These are phyloP conservation scores for Malus asiatica DNA, from an alignment of 306 rosid species.

Conservation along the genomic window DNA sequence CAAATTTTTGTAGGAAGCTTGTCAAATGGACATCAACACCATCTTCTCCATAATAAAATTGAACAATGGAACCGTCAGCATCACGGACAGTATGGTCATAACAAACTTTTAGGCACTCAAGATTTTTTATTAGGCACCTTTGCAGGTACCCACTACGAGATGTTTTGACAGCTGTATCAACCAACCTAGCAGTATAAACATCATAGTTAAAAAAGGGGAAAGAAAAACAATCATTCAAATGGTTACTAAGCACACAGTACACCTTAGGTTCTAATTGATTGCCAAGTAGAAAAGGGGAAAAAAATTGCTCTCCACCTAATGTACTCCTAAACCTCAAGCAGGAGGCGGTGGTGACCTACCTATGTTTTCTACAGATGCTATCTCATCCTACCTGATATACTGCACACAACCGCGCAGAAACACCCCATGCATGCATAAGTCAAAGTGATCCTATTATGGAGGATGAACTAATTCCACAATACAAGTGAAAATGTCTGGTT, in stretches of 20 bases:
- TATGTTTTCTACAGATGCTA: background rate
- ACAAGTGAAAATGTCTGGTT: too few relatives aligned
- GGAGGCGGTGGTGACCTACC: background rate
- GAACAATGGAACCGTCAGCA: conserved; percentile 85
- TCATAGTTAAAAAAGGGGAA: background rate
- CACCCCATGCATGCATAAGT: background rate
- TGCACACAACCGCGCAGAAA: background rate
- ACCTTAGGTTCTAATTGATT: background rate
- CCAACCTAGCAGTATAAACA: conserved; percentile 50
- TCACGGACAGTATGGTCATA: conserved; percentile 95
- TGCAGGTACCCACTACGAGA: conserved; percentile 98
- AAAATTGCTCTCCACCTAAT: background rate
- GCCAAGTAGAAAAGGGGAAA: background rate
- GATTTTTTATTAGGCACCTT: conserved; percentile 86
- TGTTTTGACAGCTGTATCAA: conserved; percentile 96
- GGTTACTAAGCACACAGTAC: background rate
- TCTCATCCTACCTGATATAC: background rate
- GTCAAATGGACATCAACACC: conserved; percentile 94
- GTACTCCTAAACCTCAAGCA: background rate
- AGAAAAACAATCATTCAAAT: conserved; percentile 8
- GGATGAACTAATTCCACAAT: too few relatives aligned
- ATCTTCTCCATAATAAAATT: conserved; percentile 88
- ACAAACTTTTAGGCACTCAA: conserved; percentile 74
- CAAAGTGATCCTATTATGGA: background rate
- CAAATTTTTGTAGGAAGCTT: conserved; percentile 69